Percentiles rank a stretch among this genome's conserved stretches.
Conservation (phyloP, 306 rosid species). For the Gleditsia sinensis region DNA sequence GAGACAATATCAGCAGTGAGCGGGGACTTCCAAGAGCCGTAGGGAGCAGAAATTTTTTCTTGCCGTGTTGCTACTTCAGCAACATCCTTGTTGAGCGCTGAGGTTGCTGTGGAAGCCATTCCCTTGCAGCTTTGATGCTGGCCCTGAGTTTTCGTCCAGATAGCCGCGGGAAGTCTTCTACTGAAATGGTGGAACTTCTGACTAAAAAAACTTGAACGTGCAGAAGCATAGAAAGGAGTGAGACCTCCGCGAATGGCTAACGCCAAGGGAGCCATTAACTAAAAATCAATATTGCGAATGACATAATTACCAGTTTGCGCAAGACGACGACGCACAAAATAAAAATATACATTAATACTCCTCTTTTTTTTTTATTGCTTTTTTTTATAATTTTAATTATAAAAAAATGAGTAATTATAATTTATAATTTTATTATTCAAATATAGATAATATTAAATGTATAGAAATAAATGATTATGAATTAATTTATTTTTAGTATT, state of each 20-base stretch:
- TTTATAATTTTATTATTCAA: too few species aligned
- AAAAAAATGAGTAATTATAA: too few species aligned
- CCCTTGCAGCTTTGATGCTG: slow-evolving; percentile 8
- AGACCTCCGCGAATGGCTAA: not conserved
- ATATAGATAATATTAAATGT: too few species aligned
- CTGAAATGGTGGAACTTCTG: slow-evolving; percentile 9
- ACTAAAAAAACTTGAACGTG: not conserved
- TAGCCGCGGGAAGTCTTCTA: not conserved
- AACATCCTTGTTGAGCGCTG: slow-evolving; percentile 13
- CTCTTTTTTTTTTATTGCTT: too few species aligned
- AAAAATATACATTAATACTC: too few species aligned
- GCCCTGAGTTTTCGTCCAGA: not conserved
- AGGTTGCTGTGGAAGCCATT: slow-evolving; percentile 54
- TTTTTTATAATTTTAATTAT: too few species aligned
- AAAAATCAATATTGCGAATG: too few species aligned
- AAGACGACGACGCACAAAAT: too few species aligned
- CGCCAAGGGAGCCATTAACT: too few species aligned
- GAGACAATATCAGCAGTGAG: slow-evolving; percentile 86
- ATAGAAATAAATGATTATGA: too few species aligned
- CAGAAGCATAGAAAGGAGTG: slow-evolving; percentile 15
- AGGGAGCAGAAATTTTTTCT: slow-evolving; percentile 57
- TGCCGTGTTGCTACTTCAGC: slow-evolving; percentile 29
- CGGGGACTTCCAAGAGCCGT: slow-evolving; percentile 94
- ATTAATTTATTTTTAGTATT: too few species aligned
- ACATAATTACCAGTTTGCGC: too few species aligned